These are phyloP conservation scores for Escovopsis weberi DNA, from an alignment of 2,329 filamentous ascomycete genomes.

Conservation along the genomic window DNA sequence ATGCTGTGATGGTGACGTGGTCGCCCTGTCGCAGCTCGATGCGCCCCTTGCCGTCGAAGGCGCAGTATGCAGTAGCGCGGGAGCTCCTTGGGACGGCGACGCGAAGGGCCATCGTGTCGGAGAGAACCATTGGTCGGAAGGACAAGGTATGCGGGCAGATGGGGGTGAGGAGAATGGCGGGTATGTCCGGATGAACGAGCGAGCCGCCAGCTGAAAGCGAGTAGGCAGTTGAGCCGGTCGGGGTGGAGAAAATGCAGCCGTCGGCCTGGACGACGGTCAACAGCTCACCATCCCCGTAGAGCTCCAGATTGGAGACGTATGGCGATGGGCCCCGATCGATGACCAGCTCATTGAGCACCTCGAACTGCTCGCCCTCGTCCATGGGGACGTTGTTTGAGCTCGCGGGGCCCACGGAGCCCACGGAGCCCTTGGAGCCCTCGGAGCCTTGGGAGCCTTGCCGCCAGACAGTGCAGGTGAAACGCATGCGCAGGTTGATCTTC, in stretches of 20 bases:
- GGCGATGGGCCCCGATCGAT: slow-evolving; percentile 94
- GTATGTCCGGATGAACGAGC: slow-evolving; percentile 91
- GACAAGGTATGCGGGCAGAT: slow-evolving; percentile 96
- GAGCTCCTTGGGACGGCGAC: slow-evolving; percentile 75
- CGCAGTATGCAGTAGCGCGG: slow-evolving; percentile 87
- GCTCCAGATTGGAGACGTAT: slow-evolving; percentile 91
- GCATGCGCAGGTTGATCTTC: slow-evolving; percentile 95
- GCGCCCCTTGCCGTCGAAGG: slow-evolving; percentile 93
- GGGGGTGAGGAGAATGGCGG: slow-evolving; percentile 87
- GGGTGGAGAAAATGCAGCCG: slow-evolving; percentile 94
- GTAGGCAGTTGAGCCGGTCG: slow-evolving; percentile 89
- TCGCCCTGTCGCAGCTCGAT: slow-evolving; percentile 88
- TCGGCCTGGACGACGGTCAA: slow-evolving; percentile 94
- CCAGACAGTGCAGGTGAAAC: slow-evolving; percentile 96
- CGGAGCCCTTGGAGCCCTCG: slow-evolving; percentile 46
- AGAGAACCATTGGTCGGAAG: slow-evolving; percentile 95
- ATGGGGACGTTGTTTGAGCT: slow-evolving; percentile 29
- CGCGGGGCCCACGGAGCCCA: slow-evolving; percentile 52
- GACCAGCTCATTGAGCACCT: slow-evolving; percentile 95
- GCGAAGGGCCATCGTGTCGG: slow-evolving; percentile 82
- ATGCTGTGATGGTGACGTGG: slow-evolving; percentile 89
- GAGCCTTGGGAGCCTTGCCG: slow-evolving; percentile 36
- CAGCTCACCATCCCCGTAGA: slow-evolving; percentile 90
- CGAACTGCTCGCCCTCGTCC: slow-evolving; percentile 88
- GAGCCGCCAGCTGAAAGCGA: slow-evolving; percentile 91